A percentile compares a stretch with the other conserved stretches of the same genome.
phyloP scores from a whole-genome alignment of 2,329 filamentous ascomycete species.

The Purpureocillium lavendulum region DNA sequence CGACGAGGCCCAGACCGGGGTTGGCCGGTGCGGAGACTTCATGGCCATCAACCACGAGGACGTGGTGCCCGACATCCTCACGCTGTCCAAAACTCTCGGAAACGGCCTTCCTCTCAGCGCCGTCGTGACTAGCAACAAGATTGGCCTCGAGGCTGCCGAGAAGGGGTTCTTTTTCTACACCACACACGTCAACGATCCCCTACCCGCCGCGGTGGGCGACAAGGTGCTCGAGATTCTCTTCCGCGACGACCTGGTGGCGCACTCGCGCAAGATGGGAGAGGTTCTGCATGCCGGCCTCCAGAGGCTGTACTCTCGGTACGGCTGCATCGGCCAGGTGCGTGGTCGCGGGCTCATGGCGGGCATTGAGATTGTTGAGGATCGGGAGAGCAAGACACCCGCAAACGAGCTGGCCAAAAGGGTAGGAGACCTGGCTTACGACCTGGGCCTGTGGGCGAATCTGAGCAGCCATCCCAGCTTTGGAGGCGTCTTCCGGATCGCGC shows the following conservation, averaged over 20 bases:
- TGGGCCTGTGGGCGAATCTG: slow-evolving; percentile 50
- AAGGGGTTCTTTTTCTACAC: slow-evolving; percentile 49
- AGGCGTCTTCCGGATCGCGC: slow-evolving; percentile 51
- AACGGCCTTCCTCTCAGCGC: slow-evolving; percentile 51
- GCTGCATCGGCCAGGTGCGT: slow-evolving; percentile 53
- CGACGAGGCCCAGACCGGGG: slow-evolving; percentile 53
- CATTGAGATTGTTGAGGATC: slow-evolving; percentile 47
- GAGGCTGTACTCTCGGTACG: slow-evolving; percentile 39
- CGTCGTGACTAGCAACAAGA: slow-evolving; percentile 45
- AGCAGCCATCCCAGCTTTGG: slow-evolving; percentile 45
- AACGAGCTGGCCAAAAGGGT: slow-evolving; percentile 38
- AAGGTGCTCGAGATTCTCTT: slow-evolving; percentile 55
- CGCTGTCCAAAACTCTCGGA: slow-evolving; percentile 52
- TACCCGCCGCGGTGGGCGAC: slow-evolving; percentile 50
- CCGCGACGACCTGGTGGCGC: slow-evolving; percentile 41
- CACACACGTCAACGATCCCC: slow-evolving; percentile 54
- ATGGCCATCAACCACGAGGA: slow-evolving; percentile 49
- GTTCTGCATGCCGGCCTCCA: slow-evolving; percentile 39
- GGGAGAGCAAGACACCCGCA: slow-evolving; percentile 36
- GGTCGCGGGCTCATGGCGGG: slow-evolving; percentile 50
- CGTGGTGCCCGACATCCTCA: slow-evolving; percentile 50
- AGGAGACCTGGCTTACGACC: slow-evolving; percentile 35
- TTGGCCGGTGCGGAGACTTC: slow-evolving; percentile 49
- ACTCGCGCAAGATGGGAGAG: slow-evolving; percentile 33
- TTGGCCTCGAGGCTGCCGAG: slow-evolving; percentile 39